phyloP scores from a whole-genome alignment of 495 filamentous ascomycete genomes.

The Xylaria cubensis region DNA sequence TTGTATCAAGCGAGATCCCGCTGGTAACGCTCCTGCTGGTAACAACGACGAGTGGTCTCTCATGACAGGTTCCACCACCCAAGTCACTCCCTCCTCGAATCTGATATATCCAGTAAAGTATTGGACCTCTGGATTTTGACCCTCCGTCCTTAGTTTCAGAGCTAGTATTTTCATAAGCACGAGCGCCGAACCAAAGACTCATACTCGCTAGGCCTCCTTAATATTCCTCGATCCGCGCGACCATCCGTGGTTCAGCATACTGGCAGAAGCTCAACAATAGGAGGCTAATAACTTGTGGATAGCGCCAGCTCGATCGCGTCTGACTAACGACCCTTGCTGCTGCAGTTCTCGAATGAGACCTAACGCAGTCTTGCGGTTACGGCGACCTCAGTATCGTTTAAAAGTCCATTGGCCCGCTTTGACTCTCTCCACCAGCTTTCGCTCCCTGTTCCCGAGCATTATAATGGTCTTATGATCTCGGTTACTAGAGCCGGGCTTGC shows the following conservation, averaged over 20 bases:
- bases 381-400: conserved; percentile 28
- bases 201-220: conserved; percentile 26
- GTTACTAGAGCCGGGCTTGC: neutral
- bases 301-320: neutral
- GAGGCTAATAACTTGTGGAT: conserved; percentile 30
- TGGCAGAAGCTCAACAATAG: conserved; percentile 26
- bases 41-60: conserved; percentile 11
- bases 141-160: conserved; percentile 21
- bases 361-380: conserved; percentile 34
- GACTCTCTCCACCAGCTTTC: conserved; percentile 37
- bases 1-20: conserved; percentile 4
- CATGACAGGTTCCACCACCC: neutral
- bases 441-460: conserved; percentile 30
- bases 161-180: neutral
- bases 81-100: conserved; percentile 15
- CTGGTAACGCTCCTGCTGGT: conserved; percentile 14
- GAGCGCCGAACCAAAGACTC: conserved; percentile 26
- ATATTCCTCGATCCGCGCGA: conserved; percentile 24
- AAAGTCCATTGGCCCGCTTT: conserved; percentile 38
- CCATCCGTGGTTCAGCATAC: conserved; percentile 30
- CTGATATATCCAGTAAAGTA: conserved; percentile 7
- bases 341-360: conserved; percentile 31
- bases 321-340: conserved; percentile 28
- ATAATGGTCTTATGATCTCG: conserved; percentile 33
- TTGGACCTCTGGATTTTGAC: conserved; percentile 21